Evolutionary conservation across 441 rosid genomes (phyloP).

Genomic region (Euphorbia celastroides): DNA sequence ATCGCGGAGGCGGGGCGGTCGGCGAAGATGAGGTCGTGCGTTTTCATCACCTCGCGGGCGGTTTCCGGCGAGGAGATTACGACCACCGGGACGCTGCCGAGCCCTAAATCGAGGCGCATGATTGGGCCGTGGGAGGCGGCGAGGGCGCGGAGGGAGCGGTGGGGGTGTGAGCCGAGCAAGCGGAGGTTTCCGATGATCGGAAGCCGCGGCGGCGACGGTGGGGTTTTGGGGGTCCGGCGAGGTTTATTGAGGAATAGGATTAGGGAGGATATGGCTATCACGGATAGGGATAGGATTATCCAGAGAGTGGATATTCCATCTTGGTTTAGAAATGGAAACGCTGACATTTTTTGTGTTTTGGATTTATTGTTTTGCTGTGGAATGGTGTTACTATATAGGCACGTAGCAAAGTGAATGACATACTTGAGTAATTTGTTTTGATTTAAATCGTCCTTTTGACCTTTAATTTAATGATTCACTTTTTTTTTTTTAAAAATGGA

Average conservation of each 20-base stretch:
- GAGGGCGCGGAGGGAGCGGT: slow-evolving; percentile 25
- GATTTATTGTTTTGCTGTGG: neutral
- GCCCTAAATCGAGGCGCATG: slow-evolving; percentile 34
- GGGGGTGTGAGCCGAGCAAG: slow-evolving; percentile 21
- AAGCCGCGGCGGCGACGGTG: slow-evolving; percentile 5
- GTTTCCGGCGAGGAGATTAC: slow-evolving; percentile 31
- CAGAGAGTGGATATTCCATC: neutral
- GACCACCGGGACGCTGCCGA: slow-evolving; percentile 26
- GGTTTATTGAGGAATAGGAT: neutral
- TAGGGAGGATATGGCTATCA: neutral
- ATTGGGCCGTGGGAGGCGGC: slow-evolving; percentile 35
- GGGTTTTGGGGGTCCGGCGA: neutral
- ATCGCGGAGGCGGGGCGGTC: slow-evolving; percentile 21
- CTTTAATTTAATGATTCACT: too few species aligned
- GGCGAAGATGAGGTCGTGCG: slow-evolving; percentile 37
- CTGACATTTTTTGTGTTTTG: neutral
- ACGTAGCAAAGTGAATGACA: neutral
- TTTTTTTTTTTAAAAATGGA: too few species aligned
- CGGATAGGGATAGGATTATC: neutral
- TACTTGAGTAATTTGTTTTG: too few species aligned
- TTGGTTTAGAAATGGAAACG: neutral
- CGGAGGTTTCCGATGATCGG: slow-evolving; percentile 25
- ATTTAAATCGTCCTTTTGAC: neutral
- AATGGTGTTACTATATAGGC: neutral
- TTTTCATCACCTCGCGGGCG: slow-evolving; percentile 34